Percentiles rank a stretch among this genome's conserved stretches.
Conservation (phyloP, 495 filamentous ascomycete species). For the Cryomyces antarcticus region DNA sequence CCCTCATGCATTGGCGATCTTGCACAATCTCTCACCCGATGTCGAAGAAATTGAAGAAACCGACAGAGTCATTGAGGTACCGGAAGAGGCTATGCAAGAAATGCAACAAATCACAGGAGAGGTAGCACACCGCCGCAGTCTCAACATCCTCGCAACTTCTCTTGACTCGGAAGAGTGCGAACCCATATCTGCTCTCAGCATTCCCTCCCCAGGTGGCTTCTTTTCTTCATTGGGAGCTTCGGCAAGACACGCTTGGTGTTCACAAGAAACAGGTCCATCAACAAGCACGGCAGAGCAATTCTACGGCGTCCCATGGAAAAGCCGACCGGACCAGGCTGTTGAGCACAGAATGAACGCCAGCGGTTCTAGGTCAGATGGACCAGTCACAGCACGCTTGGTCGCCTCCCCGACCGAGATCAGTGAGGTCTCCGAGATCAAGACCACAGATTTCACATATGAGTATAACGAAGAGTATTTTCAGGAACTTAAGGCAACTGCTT, state of each 20-base stretch:
- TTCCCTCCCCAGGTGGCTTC: constrained; percentile 80
- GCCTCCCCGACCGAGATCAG: constrained; percentile 21
- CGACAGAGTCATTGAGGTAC: constrained; percentile 26
- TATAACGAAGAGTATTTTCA: constrained; percentile 50
- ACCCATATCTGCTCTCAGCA: constrained; percentile 39
- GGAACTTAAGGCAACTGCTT: constrained; percentile 40
- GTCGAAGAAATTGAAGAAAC: constrained; percentile 28
- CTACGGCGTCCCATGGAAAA: constrained; percentile 58
- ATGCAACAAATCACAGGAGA: constrained; percentile 17
- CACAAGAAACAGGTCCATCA: constrained; percentile 24
- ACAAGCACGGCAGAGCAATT: constrained; percentile 69
- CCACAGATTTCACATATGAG: constrained; percentile 30
- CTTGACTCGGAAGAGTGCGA: constrained; percentile 24
- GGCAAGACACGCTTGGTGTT: constrained; percentile 54
- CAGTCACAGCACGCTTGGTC: constrained; percentile 7
- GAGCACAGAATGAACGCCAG: constrained; percentile 48
- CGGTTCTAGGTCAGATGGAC: constrained; percentile 3
- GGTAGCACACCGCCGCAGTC: constrained; percentile 8
- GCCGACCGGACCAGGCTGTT: constrained; percentile 28
- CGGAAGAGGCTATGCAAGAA: constrained; percentile 21
- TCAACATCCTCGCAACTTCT: constrained; percentile 6
- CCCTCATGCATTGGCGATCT: constrained; percentile 53
- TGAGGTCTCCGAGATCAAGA: constrained; percentile 19
- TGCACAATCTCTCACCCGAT: constrained; percentile 47
- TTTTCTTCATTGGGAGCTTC: constrained; percentile 60